phyloP scores from a whole-genome alignment of 2,329 filamentous ascomycete species.

The Pseudogymnoascus sp. region DNA sequence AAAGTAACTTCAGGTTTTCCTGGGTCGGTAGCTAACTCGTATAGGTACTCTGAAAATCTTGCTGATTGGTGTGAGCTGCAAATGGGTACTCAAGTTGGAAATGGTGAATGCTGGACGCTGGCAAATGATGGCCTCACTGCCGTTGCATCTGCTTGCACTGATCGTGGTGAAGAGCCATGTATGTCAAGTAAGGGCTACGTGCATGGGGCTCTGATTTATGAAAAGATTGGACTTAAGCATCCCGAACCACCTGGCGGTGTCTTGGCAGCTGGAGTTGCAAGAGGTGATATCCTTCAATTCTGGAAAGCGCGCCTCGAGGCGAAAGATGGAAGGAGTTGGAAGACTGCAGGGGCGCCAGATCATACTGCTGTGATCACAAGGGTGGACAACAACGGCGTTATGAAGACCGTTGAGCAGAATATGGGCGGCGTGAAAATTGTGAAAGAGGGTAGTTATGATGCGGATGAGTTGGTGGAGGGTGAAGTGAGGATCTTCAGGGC shows the following conservation, averaged over 20 bases:
- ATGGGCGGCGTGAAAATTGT: constrained; percentile 26
- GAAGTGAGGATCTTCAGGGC: constrained; percentile 27
- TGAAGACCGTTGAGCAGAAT: constrained; percentile 29
- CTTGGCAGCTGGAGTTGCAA: constrained; percentile 21
- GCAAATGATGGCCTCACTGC: constrained; percentile 26
- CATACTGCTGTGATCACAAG: constrained; percentile 29
- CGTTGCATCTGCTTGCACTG: constrained; percentile 18
- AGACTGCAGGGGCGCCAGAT: constrained; percentile 25
- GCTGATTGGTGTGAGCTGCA: constrained; percentile 26
- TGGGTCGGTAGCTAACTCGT: constrained; percentile 1
- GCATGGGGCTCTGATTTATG: constrained; percentile 29
- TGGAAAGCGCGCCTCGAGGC: constrained; percentile 24
- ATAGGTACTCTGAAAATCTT: constrained; percentile 26
- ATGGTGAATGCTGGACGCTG: constrained; percentile 33
- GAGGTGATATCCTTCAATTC: constrained; percentile 31
- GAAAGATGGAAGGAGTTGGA: constrained; percentile 21
- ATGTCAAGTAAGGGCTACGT: constrained; percentile 26
- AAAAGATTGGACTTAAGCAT: constrained; percentile 20
- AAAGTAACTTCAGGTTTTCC: background rate
- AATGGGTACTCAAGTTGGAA: constrained; percentile 28
- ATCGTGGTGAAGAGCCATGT: constrained; percentile 23
- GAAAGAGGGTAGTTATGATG: constrained; percentile 23
- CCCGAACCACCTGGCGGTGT: constrained; percentile 20
- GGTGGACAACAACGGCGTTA: constrained; percentile 21
- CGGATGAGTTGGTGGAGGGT: constrained; percentile 25